Evolutionary conservation across 2,329 filamentous ascomycete species (phyloP), one percentile per base, ranked within the genome.

Genomic region (Periconia sp.): DNA sequence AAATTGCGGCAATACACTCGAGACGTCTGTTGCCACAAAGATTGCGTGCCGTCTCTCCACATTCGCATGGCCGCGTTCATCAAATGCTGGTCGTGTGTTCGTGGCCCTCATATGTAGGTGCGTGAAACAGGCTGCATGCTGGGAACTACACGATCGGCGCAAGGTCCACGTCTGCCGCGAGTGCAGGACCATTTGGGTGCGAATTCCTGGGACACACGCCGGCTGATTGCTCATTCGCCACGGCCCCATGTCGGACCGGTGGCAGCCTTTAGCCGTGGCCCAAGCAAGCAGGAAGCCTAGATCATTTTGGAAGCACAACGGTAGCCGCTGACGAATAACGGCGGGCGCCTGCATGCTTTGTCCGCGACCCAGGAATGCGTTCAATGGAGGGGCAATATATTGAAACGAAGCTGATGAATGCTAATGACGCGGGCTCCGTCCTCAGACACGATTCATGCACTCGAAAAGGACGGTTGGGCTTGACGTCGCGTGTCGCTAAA

Each of bases 121-220:
- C n/a, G n/a, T n/a, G n/a, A n/a, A n/a, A n/a, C n/a, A n/a, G n/a
- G n/a, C n/a, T n/a, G n/a, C n/a, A n/a, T n/a, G n/a, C n/a, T n/a
- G n/a, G n/a, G 28, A 15, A 30, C 9, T 17, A 18, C 8, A 33
- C 41, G 41, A 44, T 44, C 41, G 38, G 36, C 41, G 16, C 35
- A 44, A 38, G 41, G 41, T 44, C 35, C 41, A 39, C 41, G 35
- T 18, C 16, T 29, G 29, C 35, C 24, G 38, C 22, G 18, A 22
- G 28, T 35, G 33, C 28, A 19, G 24, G 28, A 25, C 10, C 7
- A 26, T 15, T 34, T 16, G 18, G 32, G 19, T 4, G 7, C 33
- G 17, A 22, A 13, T 25, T 29, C 22, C 38, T 31, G 12, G n/a
- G 9, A 28, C 21, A 29, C 22, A 40, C 22, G 26, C 16, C 40